A percentile compares a stretch with the other conserved stretches of the same genome.
These are phyloP conservation scores for Amborella trichopoda DNA, from an alignment of 164 flowering plant genomes.

Conservation along the genomic window DNA sequence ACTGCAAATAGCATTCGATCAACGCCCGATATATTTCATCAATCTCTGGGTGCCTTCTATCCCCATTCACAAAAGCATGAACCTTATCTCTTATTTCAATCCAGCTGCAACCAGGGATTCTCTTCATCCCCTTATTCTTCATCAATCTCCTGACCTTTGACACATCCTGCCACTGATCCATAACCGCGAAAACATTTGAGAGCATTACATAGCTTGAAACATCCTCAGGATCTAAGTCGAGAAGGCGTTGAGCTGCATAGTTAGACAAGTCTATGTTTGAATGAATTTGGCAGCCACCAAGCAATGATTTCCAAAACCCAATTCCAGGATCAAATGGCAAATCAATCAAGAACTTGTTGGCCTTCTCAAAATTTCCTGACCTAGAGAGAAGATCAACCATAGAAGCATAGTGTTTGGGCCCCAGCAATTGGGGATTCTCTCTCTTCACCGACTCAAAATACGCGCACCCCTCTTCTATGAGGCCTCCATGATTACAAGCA, in stretches of 20 bases:
- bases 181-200: slow-evolving; percentile 38
- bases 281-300: slow-evolving; percentile 72
- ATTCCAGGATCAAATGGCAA: slow-evolving; percentile 63
- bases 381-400: slow-evolving; percentile 68
- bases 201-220: slow-evolving; percentile 66
- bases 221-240: slow-evolving; percentile 51
- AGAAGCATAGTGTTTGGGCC: slow-evolving; percentile 72
- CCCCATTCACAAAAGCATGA: slow-evolving; percentile 48
- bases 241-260: slow-evolving; percentile 35
- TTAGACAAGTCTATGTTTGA: slow-evolving; percentile 46
- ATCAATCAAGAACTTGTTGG: slow-evolving; percentile 10
- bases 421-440: slow-evolving; percentile 27
- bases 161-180: slow-evolving; percentile 50
- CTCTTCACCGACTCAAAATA: slow-evolving; percentile 31
- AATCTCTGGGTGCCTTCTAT: slow-evolving; percentile 23
- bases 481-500: slow-evolving; percentile 78
- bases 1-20: slow-evolving; percentile 20
- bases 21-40: slow-evolving; percentile 33
- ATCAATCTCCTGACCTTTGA: slow-evolving; percentile 48
- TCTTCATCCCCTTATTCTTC: slow-evolving; percentile 43
- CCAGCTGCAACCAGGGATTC: slow-evolving; percentile 78
- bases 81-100: slow-evolving; percentile 40
- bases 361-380: slow-evolving; percentile 52
- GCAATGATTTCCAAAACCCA: slow-evolving; percentile 83
- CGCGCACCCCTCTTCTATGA: slow-evolving; percentile 41